phyloP scores from a whole-genome alignment of 2,329 filamentous ascomycete species.

The Epichloe glyceriae region DNA sequence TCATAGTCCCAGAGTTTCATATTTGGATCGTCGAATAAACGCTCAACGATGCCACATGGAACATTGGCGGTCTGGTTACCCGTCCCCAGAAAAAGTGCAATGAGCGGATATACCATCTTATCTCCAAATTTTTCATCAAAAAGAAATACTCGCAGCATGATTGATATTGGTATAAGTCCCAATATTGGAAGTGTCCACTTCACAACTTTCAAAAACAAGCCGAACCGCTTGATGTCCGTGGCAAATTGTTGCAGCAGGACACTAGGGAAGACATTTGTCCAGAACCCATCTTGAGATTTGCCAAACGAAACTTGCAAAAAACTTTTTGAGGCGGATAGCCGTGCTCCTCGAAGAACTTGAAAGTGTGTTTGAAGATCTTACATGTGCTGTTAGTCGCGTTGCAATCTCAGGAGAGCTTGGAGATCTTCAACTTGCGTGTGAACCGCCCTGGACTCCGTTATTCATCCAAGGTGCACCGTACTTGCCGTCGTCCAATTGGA shows the following conservation, averaged over 20 bases:
- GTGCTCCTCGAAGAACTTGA: conserved; percentile 49
- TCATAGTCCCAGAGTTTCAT: conserved; percentile 50
- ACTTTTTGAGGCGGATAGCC: conserved; percentile 43
- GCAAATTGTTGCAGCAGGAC: conserved; percentile 41
- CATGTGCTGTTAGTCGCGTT: background rate
- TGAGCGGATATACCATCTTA: conserved; percentile 56
- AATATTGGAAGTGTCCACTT: conserved; percentile 48
- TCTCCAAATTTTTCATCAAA: conserved; percentile 60
- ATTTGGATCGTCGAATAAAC: conserved; percentile 43
- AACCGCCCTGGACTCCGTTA: conserved; percentile 50
- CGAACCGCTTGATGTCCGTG: conserved; percentile 43
- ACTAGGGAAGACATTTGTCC: conserved; percentile 53
- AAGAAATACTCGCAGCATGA: conserved; percentile 52
- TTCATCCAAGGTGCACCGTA: conserved; percentile 49
- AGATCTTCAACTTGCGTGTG: conserved; percentile 13
- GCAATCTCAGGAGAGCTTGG: background rate
- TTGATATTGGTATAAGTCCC: conserved; percentile 47
- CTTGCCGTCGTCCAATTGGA: conserved; percentile 40
- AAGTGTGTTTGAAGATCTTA: conserved; percentile 54
- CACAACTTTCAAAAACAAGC: conserved; percentile 41
- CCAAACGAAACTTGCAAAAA: conserved; percentile 48
- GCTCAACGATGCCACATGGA: conserved; percentile 52
- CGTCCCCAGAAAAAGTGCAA: conserved; percentile 61
- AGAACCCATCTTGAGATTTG: conserved; percentile 46
- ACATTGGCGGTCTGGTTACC: conserved; percentile 65